These are phyloP conservation scores for Isatis lusitanica DNA, from an alignment of 441 rosid genomes.

Conservation along the genomic window DNA sequence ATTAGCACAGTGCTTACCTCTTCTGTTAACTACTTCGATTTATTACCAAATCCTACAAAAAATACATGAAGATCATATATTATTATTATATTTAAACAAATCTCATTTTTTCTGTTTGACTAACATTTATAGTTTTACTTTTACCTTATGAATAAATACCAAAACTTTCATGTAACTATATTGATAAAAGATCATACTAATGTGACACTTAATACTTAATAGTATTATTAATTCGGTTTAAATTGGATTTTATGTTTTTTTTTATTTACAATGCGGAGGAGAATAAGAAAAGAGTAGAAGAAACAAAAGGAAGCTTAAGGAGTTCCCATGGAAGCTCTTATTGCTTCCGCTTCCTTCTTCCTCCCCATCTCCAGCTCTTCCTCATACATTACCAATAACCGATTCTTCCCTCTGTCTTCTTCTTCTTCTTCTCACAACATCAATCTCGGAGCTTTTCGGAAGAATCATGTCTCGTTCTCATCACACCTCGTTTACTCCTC, in stretches of 20 bases:
- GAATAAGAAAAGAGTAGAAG: not conserved
- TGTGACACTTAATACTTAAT: too few relatives aligned
- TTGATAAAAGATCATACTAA: too few relatives aligned
- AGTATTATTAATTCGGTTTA: not conserved
- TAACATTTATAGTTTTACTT: too few relatives aligned
- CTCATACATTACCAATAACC: not conserved
- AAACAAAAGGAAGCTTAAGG: not conserved
- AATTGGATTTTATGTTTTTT: not conserved
- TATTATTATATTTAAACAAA: too few relatives aligned
- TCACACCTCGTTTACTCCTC: slow-evolving; percentile 34
- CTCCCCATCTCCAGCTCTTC: slow-evolving; percentile 18
- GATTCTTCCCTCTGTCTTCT: not conserved
- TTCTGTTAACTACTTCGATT: not conserved
- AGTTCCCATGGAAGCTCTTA: slow-evolving; percentile 36
- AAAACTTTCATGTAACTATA: too few relatives aligned
- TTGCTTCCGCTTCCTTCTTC: slow-evolving; percentile 22
- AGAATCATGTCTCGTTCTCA: slow-evolving; percentile 10
- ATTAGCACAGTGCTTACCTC: not conserved
- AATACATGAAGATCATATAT: too few relatives aligned
- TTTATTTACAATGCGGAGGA: not conserved
- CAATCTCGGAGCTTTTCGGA: slow-evolving; percentile 11
- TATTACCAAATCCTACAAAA: not conserved
- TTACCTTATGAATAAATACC: too few relatives aligned
- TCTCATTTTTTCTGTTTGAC: too few relatives aligned
- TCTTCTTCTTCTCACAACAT: slow-evolving; percentile 8